These are phyloP conservation scores for Hygrocybe punicea DNA, from an alignment of 768 basidiomycete species.

Conservation along the genomic window DNA sequence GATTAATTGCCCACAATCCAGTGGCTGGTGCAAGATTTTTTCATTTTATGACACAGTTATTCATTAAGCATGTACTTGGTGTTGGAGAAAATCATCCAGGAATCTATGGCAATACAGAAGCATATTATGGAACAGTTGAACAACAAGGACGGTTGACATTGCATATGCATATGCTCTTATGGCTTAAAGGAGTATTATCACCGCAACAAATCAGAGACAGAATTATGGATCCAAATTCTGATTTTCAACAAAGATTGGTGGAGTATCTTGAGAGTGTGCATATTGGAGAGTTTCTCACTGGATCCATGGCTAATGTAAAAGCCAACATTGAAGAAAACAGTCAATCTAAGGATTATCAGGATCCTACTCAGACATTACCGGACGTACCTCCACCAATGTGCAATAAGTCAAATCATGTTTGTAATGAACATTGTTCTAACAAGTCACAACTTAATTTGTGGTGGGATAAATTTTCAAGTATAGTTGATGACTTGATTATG, in stretches of 20 bases:
- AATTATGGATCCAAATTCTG: slow-evolving; percentile 17
- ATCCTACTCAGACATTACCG: slow-evolving; percentile 26
- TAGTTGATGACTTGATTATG: slow-evolving; percentile 18
- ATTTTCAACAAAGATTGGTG: slow-evolving; percentile 26
- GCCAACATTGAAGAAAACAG: background rate
- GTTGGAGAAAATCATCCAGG: background rate
- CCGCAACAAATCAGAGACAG: slow-evolving; percentile 35
- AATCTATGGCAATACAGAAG: slow-evolving; percentile 9
- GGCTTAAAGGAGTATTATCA: slow-evolving; percentile 27
- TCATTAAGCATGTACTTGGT: slow-evolving; percentile 19
- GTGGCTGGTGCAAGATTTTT: slow-evolving; percentile 30
- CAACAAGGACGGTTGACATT: slow-evolving; percentile 37
- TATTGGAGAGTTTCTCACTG: slow-evolving; percentile 31
- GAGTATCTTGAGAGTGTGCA: slow-evolving; percentile 31
- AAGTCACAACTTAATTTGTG: background rate
- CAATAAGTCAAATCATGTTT: background rate
- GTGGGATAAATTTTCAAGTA: background rate
- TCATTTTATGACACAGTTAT: slow-evolving; percentile 19
- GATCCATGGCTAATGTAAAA: slow-evolving; percentile 16
- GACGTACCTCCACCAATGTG: slow-evolving; percentile 16
- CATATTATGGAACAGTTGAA: slow-evolving; percentile 35
- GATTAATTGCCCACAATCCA: slow-evolving; percentile 21
- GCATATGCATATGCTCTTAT: slow-evolving; percentile 38
- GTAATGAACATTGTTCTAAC: background rate
- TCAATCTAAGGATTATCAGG: slow-evolving; percentile 2